Percentiles rank a stretch among this genome's conserved stretches.
phyloP scores from a whole-genome alignment of 2,329 filamentous ascomycete species.

The Pestalotiopsis sp. region DNA sequence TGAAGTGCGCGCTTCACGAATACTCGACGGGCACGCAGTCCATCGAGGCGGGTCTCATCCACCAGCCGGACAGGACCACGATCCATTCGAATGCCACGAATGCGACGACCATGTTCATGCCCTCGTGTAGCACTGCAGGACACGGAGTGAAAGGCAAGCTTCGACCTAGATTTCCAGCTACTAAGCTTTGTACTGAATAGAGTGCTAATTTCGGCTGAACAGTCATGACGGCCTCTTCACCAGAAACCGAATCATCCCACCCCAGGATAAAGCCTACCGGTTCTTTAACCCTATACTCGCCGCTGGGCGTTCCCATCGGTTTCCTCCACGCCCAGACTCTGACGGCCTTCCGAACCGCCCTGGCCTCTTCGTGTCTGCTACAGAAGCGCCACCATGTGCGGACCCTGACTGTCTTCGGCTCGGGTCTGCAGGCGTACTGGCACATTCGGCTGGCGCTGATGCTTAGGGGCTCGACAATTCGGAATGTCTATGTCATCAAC shows the following conservation, averaged over 20 bases:
- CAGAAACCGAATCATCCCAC: constrained; percentile 31
- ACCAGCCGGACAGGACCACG: constrained; percentile 58
- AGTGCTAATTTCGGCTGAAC: constrained; percentile 6
- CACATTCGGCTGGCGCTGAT: constrained; percentile 84
- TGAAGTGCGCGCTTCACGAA: constrained; percentile 59
- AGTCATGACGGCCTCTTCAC: constrained; percentile 66
- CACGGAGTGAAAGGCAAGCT: constrained; percentile 68
- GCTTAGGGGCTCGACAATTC: constrained; percentile 70
- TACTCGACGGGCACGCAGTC: constrained; percentile 60
- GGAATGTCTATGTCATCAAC: constrained; percentile 82
- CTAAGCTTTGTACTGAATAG: background rate
- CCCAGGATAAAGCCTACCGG: constrained; percentile 57
- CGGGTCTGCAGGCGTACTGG: constrained; percentile 92
- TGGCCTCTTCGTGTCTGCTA: constrained; percentile 70
- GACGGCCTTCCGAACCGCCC: constrained; percentile 79
- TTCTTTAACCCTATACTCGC: constrained; percentile 69
- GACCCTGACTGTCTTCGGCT: constrained; percentile 82
- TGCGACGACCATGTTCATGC: constrained; percentile 74
- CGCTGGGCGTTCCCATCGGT: constrained; percentile 64
- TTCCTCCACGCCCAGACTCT: constrained; percentile 74
- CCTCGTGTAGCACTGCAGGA: constrained; percentile 63
- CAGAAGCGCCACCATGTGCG: constrained; percentile 69
- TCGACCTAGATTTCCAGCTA: background rate
- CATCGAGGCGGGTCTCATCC: constrained; percentile 44
- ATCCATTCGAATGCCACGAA: constrained; percentile 51